Conservation (phyloP, 2,329 filamentous ascomycete genomes). For the Aspergillus melleus region DNA sequence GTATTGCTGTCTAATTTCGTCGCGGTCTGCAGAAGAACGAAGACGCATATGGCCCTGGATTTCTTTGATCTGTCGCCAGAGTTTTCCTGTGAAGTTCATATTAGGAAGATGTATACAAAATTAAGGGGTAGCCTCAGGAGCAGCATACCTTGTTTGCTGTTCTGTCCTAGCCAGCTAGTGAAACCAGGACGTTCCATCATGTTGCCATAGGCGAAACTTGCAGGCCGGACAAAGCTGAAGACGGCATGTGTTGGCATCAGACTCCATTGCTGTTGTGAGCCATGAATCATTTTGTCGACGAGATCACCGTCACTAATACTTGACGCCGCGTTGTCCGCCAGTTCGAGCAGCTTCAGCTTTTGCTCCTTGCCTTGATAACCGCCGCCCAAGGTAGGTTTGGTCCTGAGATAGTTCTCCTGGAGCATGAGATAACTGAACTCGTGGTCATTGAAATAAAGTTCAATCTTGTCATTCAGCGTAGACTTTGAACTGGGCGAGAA, state of each 20-base stretch:
- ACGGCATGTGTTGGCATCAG: constrained; percentile 95
- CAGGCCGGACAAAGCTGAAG: constrained; percentile 90
- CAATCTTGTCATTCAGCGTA: constrained; percentile 94
- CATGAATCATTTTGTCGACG: constrained; percentile 97
- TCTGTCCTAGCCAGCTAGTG: constrained; percentile 91
- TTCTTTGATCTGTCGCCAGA: constrained; percentile 82
- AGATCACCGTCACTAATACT: constrained; percentile 97
- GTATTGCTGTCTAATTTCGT: constrained; percentile 94
- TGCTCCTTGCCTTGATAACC: constrained; percentile 67
- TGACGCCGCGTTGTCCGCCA: constrained; percentile 83
- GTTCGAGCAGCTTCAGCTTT: constrained; percentile 78
- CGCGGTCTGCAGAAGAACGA: constrained; percentile 81
- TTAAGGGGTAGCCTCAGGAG: background rate
- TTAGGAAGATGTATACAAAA: constrained; percentile 3
- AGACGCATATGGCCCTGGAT: constrained; percentile 97
- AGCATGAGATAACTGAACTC: constrained; percentile 98
- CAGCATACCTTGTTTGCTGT: constrained; percentile 74
- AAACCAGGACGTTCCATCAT: constrained; percentile 72
- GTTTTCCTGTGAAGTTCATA: constrained; percentile 47
- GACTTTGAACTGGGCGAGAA: constrained; percentile 81
- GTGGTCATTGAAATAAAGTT: constrained; percentile 98
- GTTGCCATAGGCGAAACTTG: constrained; percentile 81
- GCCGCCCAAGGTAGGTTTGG: constrained; percentile 68
- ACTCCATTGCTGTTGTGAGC: constrained; percentile 96
- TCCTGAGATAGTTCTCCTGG: constrained; percentile 93